phyloP scores from a whole-genome alignment of 1,284 basidiomycete genomes.

The Heterobasidion annosum region DNA sequence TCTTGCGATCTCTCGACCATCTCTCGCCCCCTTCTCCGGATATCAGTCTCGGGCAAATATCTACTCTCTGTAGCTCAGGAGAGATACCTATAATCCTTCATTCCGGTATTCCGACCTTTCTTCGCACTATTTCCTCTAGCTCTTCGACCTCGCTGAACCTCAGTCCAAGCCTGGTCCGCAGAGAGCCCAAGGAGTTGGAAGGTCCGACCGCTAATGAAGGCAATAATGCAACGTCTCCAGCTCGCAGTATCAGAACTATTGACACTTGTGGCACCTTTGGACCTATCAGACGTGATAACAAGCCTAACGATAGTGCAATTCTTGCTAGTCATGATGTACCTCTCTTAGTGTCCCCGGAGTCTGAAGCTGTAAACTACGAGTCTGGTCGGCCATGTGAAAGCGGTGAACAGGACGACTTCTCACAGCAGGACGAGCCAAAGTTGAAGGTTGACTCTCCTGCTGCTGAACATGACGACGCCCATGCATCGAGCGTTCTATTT shows the following conservation, averaged over 20 bases:
- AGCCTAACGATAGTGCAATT: not conserved
- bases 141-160: not conserved
- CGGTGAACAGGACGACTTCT: no score
- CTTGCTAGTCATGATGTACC: not conserved
- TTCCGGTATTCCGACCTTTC: conserved; percentile 7
- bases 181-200: not conserved
- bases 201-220: not conserved
- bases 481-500: not conserved
- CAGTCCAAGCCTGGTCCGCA: not conserved
- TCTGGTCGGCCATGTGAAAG: no score
- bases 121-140: conserved; percentile 13
- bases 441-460: not conserved
- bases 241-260: not conserved
- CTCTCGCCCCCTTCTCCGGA: conserved; percentile 41
- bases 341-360: not conserved
- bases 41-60: conserved; percentile 28
- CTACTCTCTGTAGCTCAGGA: conserved; percentile 34
- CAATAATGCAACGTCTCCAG: not conserved
- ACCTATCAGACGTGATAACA: not conserved
- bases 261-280: not conserved
- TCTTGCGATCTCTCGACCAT: conserved; percentile 30
- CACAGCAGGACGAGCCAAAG: no score
- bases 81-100: conserved; percentile 50
- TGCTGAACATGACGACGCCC: not conserved
- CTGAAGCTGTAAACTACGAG: no score